Conservation (phyloP, 208 protist genomes). For the Leishmania gerbilli region DNA sequence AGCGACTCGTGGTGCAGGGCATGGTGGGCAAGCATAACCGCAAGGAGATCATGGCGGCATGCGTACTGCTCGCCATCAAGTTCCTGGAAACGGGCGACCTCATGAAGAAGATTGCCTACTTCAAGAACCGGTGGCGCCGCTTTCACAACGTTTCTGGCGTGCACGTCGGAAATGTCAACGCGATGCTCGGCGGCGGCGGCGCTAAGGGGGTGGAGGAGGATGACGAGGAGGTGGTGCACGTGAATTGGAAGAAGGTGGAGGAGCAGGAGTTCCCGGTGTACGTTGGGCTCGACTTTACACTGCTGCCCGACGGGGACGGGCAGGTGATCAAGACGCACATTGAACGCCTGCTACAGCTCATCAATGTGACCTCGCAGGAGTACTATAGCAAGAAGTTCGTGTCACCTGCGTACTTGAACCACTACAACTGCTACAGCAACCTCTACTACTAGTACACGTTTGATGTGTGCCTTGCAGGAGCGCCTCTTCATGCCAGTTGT, state of each 20-base stretch:
- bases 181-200: constrained; percentile 37
- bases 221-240: constrained; percentile 51
- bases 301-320: constrained; percentile 65
- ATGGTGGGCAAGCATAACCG: constrained; percentile 85
- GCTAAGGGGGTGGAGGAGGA: constrained; percentile 54
- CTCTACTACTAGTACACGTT: constrained; percentile 40
- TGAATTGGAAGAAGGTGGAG: constrained; percentile 72
- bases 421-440: constrained; percentile 60
- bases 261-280: constrained; percentile 79
- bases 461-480: background rate
- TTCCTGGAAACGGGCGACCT: constrained; percentile 85
- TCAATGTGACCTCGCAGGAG: constrained; percentile 79
- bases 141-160: constrained; percentile 43
- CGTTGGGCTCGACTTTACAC: constrained; percentile 85
- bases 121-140: constrained; percentile 55
- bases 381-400: constrained; percentile 86
- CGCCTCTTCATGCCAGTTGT: background rate
- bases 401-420: constrained; percentile 45
- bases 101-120: constrained; percentile 71
- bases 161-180: constrained; percentile 27
- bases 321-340: constrained; percentile 70
- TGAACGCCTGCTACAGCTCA: constrained; percentile 76
- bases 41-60: constrained; percentile 67
- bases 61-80: constrained; percentile 80
- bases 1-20: constrained; percentile 73